Evolutionary conservation across 1,139 yeast species (phyloP), one percentile per base, ranked within the genome.

Genomic region (Pneumocystis jirovecii): DNA sequence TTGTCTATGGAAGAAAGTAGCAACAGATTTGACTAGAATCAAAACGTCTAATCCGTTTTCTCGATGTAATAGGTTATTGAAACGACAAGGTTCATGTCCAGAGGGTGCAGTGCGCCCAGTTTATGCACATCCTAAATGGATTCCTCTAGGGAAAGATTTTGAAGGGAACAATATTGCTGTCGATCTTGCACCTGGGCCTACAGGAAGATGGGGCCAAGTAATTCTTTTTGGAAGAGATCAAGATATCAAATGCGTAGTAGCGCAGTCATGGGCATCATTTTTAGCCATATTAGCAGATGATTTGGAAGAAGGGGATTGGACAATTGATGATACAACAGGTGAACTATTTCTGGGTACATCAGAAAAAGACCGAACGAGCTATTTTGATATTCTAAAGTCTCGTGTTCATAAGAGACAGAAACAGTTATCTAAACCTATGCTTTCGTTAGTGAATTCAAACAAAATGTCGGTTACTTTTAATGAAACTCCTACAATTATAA

Each of bases 161-260:
- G 85, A 87, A 12, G 97, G 97, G 25, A 91, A 91, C 76, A 89
- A 89, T 73, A 85, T 91, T 65, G 97, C 91, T 63, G 80, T 91
- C 17, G 97, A 91, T 75, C 79, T 91, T 68, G 87, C 93, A 1
- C 97, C 97, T 0, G 96, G 89, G 3, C 79, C 83, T 2, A 76
- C 78, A 21, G 96, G 96, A 42, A 79, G 76, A 61, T 81, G 84
- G 79, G 97, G 97, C 19, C 96, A 90, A 74, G 88, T 89, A 35
- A 88, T 91, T 66, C 73, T 89, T 65, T 90, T 89, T 75, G 97
- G 97, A 59, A 82, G 96, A 71, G 97, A 91, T 67, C 89, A 86
- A 72, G 97, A 89, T 75, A 82, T 86, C 61, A 89, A 89, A 74
- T 88, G 81, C 74, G 87, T 82, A 62, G 77, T 89, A 37, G 90